Percentiles rank a stretch among this genome's conserved stretches.
Evolutionary conservation across 2,329 filamentous ascomycete species (phyloP).

Genomic region (Akanthomyces lecanii): DNA sequence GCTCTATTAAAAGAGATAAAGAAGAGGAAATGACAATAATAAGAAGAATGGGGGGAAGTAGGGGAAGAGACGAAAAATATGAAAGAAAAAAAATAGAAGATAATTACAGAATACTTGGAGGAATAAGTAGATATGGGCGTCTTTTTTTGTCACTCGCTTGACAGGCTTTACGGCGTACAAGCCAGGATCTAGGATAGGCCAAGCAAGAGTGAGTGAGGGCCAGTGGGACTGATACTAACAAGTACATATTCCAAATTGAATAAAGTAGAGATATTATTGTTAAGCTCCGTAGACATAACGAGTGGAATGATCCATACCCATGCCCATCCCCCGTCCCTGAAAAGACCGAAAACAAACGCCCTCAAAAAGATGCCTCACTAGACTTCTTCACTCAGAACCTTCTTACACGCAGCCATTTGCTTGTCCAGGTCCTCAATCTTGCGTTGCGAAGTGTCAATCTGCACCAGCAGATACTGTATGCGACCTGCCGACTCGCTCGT

Average conservation of each 20-base stretch:
- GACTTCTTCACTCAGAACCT: constrained; percentile 50
- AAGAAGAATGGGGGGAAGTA: too few relatives aligned
- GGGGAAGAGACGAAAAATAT: too few relatives aligned
- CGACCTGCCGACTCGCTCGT: constrained; percentile 64
- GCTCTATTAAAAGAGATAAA: too few relatives aligned
- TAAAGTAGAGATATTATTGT: background rate
- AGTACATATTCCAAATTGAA: background rate
- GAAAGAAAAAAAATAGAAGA: too few relatives aligned
- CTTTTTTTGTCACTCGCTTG: too few relatives aligned
- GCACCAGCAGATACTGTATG: constrained; percentile 67
- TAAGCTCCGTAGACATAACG: background rate
- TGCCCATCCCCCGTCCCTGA: background rate
- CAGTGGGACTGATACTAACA: too few relatives aligned
- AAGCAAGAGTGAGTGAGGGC: too few relatives aligned
- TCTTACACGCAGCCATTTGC: constrained; percentile 69
- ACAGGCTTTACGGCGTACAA: too few relatives aligned
- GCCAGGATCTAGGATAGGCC: too few relatives aligned
- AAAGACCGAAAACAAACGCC: constrained; percentile 2
- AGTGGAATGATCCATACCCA: background rate
- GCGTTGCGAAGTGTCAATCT: constrained; percentile 67
- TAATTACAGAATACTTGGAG: too few relatives aligned
- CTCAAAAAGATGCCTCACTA: constrained; percentile 8
- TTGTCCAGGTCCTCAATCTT: constrained; percentile 71
- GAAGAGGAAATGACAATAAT: too few relatives aligned
- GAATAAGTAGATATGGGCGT: too few relatives aligned